A percentile compares a stretch with the other conserved stretches of the same genome.
These are phyloP conservation scores for Globisporangium spiculum DNA, from an alignment of 352 stramenopile species.

Conservation along the genomic window DNA sequence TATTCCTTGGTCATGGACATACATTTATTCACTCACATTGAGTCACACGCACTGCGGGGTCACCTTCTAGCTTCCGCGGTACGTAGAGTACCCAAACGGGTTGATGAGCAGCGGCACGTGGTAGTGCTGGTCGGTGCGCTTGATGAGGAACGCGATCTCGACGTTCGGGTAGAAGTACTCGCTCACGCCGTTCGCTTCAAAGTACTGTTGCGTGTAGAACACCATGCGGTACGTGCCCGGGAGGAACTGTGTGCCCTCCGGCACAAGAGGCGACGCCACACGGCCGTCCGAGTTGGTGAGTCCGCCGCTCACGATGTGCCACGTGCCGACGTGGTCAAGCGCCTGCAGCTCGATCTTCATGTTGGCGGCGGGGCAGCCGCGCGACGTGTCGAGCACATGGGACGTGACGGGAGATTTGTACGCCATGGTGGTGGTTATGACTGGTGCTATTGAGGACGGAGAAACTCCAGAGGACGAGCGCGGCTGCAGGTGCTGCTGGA, in stretches of 20 bases:
- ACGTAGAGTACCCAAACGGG: slow-evolving; percentile 89
- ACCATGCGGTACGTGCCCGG: slow-evolving; percentile 73
- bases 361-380: slow-evolving; percentile 61
- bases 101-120: slow-evolving; percentile 89
- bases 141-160: slow-evolving; percentile 75
- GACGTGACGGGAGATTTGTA: slow-evolving; percentile 80
- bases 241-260: slow-evolving; percentile 33
- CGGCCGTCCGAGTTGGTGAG: slow-evolving; percentile 81
- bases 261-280: slow-evolving; percentile 46
- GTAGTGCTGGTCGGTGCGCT: slow-evolving; percentile 75
- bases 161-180: slow-evolving; percentile 89
- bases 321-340: slow-evolving; percentile 30
- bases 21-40: background rate
- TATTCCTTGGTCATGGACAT: background rate
- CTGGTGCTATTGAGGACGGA: background rate
- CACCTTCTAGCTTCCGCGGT: slow-evolving; percentile 70
- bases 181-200: slow-evolving; percentile 48
- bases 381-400: slow-evolving; percentile 85
- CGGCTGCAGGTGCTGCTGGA: slow-evolving; percentile 30
- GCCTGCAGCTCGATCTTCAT: slow-evolving; percentile 70
- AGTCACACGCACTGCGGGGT: background rate
- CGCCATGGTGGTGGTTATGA: slow-evolving; percentile 4
- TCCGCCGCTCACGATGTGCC: slow-evolving; percentile 44
- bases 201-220: slow-evolving; percentile 84
- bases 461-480: background rate